Conservation (phyloP, 495 filamentous ascomycete genomes). For the Aeminium ludgeri region DNA sequence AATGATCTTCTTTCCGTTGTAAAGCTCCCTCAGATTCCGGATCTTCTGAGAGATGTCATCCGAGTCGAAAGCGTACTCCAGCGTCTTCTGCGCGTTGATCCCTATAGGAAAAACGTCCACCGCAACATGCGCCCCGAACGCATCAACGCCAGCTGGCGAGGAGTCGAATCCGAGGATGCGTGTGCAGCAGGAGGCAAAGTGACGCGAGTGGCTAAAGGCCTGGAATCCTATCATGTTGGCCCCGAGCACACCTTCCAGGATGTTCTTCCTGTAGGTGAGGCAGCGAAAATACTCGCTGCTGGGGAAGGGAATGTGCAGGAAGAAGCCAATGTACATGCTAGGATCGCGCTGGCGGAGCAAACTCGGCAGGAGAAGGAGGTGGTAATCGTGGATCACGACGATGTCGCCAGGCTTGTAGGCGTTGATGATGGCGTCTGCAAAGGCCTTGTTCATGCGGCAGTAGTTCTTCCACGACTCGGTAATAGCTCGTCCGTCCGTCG, state of each 20-base stretch:
- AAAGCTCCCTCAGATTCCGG: constrained; percentile 47
- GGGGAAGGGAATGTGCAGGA: constrained; percentile 80
- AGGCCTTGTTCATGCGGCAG: constrained; percentile 68
- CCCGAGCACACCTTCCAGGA: constrained; percentile 72
- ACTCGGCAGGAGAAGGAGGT: constrained; percentile 70
- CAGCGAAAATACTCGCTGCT: constrained; percentile 86
- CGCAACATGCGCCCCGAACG: constrained; percentile 70
- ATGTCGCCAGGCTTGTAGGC: constrained; percentile 82
- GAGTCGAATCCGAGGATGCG: constrained; percentile 74
- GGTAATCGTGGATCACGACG: constrained; percentile 82
- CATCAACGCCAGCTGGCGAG: constrained; percentile 62
- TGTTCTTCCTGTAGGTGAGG: constrained; percentile 66
- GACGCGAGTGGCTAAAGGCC: constrained; percentile 77
- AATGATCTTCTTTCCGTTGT: constrained; percentile 73
- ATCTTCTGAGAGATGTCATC: constrained; percentile 50
- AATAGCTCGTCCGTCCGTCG: constrained; percentile 64
- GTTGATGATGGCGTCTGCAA: constrained; percentile 69
- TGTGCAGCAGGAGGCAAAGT: constrained; percentile 84
- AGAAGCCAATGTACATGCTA: constrained; percentile 79
- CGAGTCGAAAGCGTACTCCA: constrained; percentile 50
- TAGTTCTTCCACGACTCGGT: constrained; percentile 81
- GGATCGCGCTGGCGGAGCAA: constrained; percentile 67
- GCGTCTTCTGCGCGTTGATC: constrained; percentile 59
- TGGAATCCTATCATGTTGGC: constrained; percentile 88
- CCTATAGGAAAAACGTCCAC: constrained; percentile 86